phyloP scores from a whole-genome alignment of 148 eudicot species.

The Salicornia ramosissima region DNA sequence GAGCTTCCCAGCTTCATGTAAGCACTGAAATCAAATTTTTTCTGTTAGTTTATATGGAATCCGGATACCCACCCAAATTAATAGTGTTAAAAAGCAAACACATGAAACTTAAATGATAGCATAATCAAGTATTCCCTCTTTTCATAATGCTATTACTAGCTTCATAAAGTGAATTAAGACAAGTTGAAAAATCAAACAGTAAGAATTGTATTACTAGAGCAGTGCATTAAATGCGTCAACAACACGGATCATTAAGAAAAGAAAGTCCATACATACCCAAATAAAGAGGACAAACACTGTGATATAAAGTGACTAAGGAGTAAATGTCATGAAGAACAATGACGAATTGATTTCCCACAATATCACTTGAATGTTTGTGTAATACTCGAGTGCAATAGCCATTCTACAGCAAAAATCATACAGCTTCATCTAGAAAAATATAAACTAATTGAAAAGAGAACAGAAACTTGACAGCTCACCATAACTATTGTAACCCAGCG shows the following conservation, averaged over 20 bases:
- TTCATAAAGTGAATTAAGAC: neutral
- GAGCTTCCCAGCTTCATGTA: slow-evolving; percentile 67
- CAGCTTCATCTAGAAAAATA: too few relatives aligned
- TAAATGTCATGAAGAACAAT: neutral
- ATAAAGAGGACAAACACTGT: neutral
- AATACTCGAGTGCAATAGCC: neutral
- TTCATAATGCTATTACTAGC: neutral
- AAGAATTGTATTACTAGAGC: neutral
- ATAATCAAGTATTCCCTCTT: neutral
- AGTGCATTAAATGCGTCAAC: neutral
- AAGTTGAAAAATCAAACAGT: neutral
- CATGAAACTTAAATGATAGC: neutral
- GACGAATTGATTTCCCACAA: neutral
- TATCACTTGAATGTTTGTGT: too few relatives aligned
- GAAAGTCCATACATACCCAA: neutral
- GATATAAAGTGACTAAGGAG: neutral
- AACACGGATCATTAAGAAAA: neutral
- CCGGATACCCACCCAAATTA: neutral
- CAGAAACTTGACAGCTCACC: slow-evolving; percentile 39
- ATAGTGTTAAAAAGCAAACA: neutral
- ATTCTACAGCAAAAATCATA: neutral
- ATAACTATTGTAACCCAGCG: slow-evolving; percentile 53
- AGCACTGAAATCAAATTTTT: slow-evolving; percentile 55
- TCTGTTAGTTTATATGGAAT: slow-evolving; percentile 6
- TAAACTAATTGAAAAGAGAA: neutral